Evolutionary conservation across 129 eudicot species (phyloP), one percentile per base, ranked within the genome.

Genomic region (Deinandra increscens): DNA sequence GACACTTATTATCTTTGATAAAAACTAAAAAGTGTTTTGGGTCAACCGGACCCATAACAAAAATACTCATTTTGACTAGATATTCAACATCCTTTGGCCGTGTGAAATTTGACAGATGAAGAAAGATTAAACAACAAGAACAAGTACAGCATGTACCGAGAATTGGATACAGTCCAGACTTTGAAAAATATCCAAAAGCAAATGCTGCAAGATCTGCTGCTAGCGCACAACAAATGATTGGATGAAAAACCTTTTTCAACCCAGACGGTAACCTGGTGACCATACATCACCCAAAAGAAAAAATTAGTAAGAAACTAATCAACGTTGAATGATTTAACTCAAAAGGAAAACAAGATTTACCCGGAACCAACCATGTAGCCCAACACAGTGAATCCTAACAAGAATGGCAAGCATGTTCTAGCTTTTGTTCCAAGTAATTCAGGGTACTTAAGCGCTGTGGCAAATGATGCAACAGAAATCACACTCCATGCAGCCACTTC

Each of bases 331-430:
- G 55, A 61, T 23, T 46, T 44, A 64, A 65, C n/a, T 39, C 34
- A 68, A 64, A 75, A 26, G 31, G 42, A 61, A 80, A 64, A 43
- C 50, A 9, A 76, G 67, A 29, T 75, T 69, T 84, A 94, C 99
- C 99, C 88, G 14, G 96, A 58, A 77, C 99, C 99, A 84, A 94
- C 68, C 34, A 94, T 85, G 79, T 94, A 94, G 78, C 99, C 99
- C 63, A 94, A 44, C n/a, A 94, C 99, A 4, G 99, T 94, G 9
- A 97, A 81, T 67, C 97, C 86, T 74, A 94, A 87, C 55, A 94
- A 84, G 66, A 94, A 94, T 9, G 99, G 99, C 56, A 94, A 75
- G 77, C 96, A 94, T 22, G 99, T 94, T 60, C 95, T 81, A 64
- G 99, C 97, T 71, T 59, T 79, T 43, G 93, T 82, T 80, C 97